phyloP scores from a whole-genome alignment of 371 early-diverging fungal genomes.

The Mortierella sp. region DNA sequence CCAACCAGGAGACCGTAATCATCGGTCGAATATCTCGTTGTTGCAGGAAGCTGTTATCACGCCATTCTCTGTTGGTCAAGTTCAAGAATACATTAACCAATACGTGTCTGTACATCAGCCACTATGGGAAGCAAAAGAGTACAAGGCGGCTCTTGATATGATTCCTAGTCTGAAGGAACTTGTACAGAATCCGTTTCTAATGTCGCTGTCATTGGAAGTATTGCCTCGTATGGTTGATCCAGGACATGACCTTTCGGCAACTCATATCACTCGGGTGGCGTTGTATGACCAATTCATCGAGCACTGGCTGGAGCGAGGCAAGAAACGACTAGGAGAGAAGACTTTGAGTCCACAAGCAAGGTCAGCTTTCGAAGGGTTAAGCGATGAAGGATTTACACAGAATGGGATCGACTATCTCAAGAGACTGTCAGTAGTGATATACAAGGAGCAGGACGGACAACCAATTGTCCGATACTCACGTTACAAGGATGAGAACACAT shows the following conservation, averaged over 20 bases:
- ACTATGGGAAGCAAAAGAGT: too few relatives aligned
- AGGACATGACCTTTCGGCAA: background rate
- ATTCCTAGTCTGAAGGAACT: too few relatives aligned
- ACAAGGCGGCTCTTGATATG: too few relatives aligned
- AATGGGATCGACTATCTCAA: slow-evolving; percentile 1
- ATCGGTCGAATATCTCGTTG: too few relatives aligned
- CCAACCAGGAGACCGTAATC: too few relatives aligned
- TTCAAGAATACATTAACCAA: too few relatives aligned
- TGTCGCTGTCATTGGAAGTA: too few relatives aligned
- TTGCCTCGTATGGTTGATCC: background rate
- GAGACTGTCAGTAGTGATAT: background rate
- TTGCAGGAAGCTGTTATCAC: too few relatives aligned
- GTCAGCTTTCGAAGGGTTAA: background rate
- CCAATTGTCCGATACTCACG: background rate
- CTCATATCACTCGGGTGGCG: slow-evolving; percentile 1
- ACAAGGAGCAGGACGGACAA: background rate
- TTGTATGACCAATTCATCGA: slow-evolving; percentile 17
- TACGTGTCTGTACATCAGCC: too few relatives aligned
- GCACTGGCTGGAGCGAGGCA: background rate
- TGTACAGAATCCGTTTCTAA: too few relatives aligned
- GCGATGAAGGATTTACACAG: background rate
- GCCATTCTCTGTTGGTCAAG: too few relatives aligned
- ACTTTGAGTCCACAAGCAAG: background rate
- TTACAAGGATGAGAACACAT: background rate
- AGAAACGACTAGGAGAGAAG: background rate